Percentiles rank a stretch among this genome's conserved stretches.
These are phyloP conservation scores for Kitagawia praeruptora DNA, from an alignment of 129 eudicot species.

Conservation along the genomic window DNA sequence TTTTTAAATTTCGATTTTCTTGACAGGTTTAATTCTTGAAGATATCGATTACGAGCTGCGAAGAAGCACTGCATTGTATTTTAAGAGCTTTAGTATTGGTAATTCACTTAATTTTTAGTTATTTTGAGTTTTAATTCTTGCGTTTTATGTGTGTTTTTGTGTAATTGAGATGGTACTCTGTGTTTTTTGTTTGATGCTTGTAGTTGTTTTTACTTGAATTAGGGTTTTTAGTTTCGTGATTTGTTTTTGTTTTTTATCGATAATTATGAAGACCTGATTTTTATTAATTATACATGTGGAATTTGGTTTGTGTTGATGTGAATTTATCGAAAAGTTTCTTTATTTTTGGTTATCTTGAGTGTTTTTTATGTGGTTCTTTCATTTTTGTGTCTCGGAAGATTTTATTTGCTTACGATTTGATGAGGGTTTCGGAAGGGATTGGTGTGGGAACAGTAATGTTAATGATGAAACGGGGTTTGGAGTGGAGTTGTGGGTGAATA, in stretches of 20 bases:
- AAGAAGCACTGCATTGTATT: not conserved
- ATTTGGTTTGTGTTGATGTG: not conserved
- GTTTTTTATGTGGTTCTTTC: not conserved
- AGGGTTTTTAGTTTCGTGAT: not conserved
- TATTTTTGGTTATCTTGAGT: not conserved
- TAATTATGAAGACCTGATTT: not conserved
- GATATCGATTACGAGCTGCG: not conserved
- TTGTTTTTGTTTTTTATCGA: not conserved
- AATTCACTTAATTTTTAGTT: not conserved
- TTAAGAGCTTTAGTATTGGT: not conserved
- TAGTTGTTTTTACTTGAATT: not conserved
- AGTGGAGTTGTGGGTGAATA: not conserved
- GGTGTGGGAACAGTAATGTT: not conserved
- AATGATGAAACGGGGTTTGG: too few relatives aligned
- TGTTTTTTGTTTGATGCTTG: not conserved
- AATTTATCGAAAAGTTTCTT: not conserved
- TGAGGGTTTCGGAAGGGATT: constrained; percentile 2
- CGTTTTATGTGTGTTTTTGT: not conserved
- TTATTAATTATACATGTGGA: not conserved
- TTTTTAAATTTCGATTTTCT: not conserved
- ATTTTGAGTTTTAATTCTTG: not conserved
- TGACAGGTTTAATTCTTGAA: not conserved
- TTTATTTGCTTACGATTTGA: not conserved
- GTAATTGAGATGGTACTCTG: not conserved
- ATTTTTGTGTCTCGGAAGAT: not conserved